A percentile compares a stretch with the other conserved stretches of the same genome.
Evolutionary conservation across 768 basidiomycete genomes (phyloP).

Genomic region (Phallus indusiatus): DNA sequence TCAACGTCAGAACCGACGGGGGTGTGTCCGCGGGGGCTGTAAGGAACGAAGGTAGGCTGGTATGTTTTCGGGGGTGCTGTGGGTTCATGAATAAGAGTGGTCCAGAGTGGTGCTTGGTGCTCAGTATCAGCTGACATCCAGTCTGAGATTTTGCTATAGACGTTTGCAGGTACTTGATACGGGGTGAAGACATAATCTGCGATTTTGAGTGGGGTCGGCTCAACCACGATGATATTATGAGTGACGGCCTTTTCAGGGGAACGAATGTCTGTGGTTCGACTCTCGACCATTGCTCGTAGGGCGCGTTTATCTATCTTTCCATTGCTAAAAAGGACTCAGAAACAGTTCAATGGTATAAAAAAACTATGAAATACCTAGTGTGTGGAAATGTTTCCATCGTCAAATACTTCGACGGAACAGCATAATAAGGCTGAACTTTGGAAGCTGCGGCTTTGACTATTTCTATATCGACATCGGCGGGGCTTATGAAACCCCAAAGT

Average conservation of each 20-base stretch:
- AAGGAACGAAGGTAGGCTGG: neutral
- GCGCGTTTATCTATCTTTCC: slow-evolving; percentile 23
- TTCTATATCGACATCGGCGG: slow-evolving; percentile 25
- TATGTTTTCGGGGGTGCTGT: neutral
- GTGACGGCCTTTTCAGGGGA: neutral
- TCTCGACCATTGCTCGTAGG: slow-evolving; percentile 14
- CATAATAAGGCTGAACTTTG: slow-evolving; percentile 51
- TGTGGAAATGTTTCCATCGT: slow-evolving; percentile 39
- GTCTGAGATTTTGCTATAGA: neutral
- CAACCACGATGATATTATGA: neutral
- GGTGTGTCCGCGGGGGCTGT: neutral
- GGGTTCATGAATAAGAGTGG: neutral
- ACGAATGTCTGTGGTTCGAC: neutral
- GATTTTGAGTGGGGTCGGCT: neutral
- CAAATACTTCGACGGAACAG: slow-evolving; percentile 40
- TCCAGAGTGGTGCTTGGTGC: neutral
- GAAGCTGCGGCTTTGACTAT: slow-evolving; percentile 35
- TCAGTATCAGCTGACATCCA: slow-evolving; percentile 2
- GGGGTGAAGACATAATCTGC: neutral
- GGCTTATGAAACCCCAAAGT: slow-evolving; percentile 49
- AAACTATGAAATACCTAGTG: slow-evolving; percentile 31
- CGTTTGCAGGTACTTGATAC: neutral
- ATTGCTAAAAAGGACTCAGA: slow-evolving; percentile 25
- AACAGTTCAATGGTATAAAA: neutral
- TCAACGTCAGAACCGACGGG: neutral